phyloP scores from a whole-genome alignment of 495 filamentous ascomycete species.

The Xanthoparmelia taractica region DNA sequence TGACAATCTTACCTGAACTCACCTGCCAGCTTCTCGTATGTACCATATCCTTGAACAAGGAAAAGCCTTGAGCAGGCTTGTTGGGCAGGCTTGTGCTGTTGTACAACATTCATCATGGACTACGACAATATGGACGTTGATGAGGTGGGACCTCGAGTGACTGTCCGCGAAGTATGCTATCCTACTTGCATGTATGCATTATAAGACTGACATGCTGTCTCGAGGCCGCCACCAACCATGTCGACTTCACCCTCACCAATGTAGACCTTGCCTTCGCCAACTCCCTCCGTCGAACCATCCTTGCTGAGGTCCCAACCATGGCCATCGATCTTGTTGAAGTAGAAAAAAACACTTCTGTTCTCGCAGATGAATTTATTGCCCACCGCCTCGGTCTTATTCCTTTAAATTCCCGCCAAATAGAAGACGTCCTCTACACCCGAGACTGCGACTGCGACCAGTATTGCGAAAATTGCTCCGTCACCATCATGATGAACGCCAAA shows the following conservation, averaged over 20 bases:
- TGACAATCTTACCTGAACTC: neutral
- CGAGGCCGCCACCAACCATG: conserved; percentile 59
- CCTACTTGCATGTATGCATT: neutral
- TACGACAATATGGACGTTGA: conserved; percentile 30
- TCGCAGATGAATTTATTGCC: conserved; percentile 90
- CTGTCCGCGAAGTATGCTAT: conserved; percentile 28
- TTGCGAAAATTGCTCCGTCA: conserved; percentile 84
- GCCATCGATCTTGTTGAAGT: conserved; percentile 94
- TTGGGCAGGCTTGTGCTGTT: neutral
- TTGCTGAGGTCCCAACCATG: conserved; percentile 90
- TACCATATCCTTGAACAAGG: neutral
- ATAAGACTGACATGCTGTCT: conserved; percentile 6
- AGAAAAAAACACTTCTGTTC: conserved; percentile 83
- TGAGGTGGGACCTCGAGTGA: conserved; percentile 30
- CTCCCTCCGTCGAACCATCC: conserved; percentile 82
- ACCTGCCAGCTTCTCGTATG: neutral
- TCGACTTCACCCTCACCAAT: conserved; percentile 74
- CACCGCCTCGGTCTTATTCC: conserved; percentile 91
- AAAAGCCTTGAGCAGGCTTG: neutral
- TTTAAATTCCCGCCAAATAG: conserved; percentile 73
- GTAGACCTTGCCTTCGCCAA: conserved; percentile 88
- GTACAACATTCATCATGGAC: conserved; percentile 24
- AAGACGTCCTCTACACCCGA: conserved; percentile 79
- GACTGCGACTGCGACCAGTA: conserved; percentile 94
- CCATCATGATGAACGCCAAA: conserved; percentile 69